Evolutionary conservation across 2,329 filamentous ascomycete genomes (phyloP).

Genomic region (Cadophora sp.): DNA sequence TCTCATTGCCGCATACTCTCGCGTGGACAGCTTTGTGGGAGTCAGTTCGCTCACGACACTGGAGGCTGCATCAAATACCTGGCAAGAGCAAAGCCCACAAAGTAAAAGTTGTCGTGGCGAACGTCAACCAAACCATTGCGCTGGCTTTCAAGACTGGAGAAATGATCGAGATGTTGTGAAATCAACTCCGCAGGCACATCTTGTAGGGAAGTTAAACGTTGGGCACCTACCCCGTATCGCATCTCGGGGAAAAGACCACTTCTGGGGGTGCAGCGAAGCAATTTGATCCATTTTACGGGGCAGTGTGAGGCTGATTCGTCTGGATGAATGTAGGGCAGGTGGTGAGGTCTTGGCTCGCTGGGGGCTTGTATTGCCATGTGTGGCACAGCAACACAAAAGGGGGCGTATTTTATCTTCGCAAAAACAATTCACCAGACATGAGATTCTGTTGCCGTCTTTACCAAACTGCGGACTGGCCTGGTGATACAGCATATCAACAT

Average conservation of each 20-base stretch:
- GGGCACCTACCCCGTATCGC: background rate
- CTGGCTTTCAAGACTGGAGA: background rate
- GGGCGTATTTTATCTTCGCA: background rate
- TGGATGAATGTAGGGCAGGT: background rate
- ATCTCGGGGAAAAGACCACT: background rate
- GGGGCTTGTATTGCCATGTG: background rate
- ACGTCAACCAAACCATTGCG: background rate
- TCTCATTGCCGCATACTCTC: constrained; percentile 4
- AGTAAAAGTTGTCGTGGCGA: background rate
- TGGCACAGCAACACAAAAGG: background rate
- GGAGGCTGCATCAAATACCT: background rate
- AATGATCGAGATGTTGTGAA: background rate
- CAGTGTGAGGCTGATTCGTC: background rate
- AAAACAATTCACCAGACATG: background rate
- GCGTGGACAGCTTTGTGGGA: background rate
- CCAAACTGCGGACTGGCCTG: no score
- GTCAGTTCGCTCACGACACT: no score
- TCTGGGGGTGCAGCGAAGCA: background rate
- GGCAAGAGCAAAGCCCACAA: background rate
- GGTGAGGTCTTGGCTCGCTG: background rate
- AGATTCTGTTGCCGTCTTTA: background rate
- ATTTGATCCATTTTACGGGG: background rate
- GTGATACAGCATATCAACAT: background rate
- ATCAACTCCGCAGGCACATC: background rate
- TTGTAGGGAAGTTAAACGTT: background rate